Base-by-base conservation (phyloP, 495 filamentous ascomycete genomes). In the Cladorrhinum samala region DNA sequence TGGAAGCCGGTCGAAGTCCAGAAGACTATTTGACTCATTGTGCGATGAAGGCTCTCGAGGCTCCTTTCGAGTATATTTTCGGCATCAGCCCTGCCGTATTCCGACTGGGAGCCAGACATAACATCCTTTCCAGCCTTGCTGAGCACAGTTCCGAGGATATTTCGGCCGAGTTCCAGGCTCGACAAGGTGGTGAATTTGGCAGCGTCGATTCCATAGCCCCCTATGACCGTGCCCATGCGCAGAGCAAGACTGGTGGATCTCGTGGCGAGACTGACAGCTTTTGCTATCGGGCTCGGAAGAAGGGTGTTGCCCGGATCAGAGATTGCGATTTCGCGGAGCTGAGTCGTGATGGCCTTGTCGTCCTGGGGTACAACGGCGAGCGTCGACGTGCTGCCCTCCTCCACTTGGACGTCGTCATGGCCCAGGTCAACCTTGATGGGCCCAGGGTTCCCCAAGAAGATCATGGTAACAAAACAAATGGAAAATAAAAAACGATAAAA, bases 1-100 rank as follows among this genome's bases (percentile, higher is more conserved):
- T 88, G 78, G 54, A 91, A 90, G n/a, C 85, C 79, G 0, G 85
- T 72, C 4, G 78, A 78, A 20, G 85, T 81, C 46, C 82, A 84
- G 54, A 88, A 87, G 20, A 83, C 83, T 23, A 83, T 77, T 46
- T 78, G 77, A 38, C 78, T 83, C 55, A 88, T 77, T 4, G 81
- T 82, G 18, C 70, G 74, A 61, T 89, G 84, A 27, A 87, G 55
- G 19, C 69, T 75, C 45, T 83, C 79, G 16, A 89, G 75, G 66
- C 79, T 85, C 59, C 72, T 71, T 55, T 86, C 83, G 16, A 88
- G 65, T 0, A 84, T 65, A 17, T 76, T 77, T 52, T 86, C 84
- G 19, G 82, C 79, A 56, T 86, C 83, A n/a, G 71, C 64, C 51
- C 71, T 75, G 4, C 79, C 79, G 54, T 80, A 68, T 18, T 79